Base-by-base conservation (phyloP, 306 rosid genomes). In the Urtica urens region DNA sequence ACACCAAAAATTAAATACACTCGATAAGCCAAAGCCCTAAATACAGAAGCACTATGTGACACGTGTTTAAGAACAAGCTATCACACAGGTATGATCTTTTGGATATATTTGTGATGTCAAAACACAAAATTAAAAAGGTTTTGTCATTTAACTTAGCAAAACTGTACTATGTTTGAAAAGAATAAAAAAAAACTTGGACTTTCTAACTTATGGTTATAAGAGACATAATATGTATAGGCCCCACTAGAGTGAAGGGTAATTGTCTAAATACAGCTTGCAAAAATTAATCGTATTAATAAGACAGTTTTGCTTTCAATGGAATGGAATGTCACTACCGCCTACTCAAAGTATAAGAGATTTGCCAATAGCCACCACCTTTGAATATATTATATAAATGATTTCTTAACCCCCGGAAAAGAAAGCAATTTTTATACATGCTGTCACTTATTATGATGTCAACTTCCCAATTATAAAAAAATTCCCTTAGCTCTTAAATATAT, bases 261-360 rank as follows among this genome's bases (percentile, higher is more conserved):
- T 51, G 60, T 48, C 20, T 50, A 49, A 59, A 53, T 29, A 60
- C 72, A 69, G 72, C 72, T 64, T 64, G 75, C 66, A 65, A 55
- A 64, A 40, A 45, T 44, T 47, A 9, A 38, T 50, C 62, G 35
- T 46, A 44, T 38, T 44, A 43, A 62, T 45, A 62, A 51, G 65
- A 38, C 39, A 25, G 42, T 20, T 34, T 56, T 27, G 59, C 44
- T 29, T 43, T 27, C 51, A 26, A 17, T 49, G 16, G 52, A 18
- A 27, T 44, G 50, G 11, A 35, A 22, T 21, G 42, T 37, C 11
- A 21, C 46, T 34, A 47, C 59, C 21, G 51, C 65, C 53, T 31
- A 46, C 44, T 49, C 29, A 45, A 51, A n/a, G 31, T 33, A 49
- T 39, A 14, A n/a, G 54, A n/a, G n/a, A n/a, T n/a, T n/a, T 31